Evolutionary conservation across 306 rosid species (phyloP), one percentile per base, ranked within the genome.

Genomic region (Pyrus bretschneideri): DNA sequence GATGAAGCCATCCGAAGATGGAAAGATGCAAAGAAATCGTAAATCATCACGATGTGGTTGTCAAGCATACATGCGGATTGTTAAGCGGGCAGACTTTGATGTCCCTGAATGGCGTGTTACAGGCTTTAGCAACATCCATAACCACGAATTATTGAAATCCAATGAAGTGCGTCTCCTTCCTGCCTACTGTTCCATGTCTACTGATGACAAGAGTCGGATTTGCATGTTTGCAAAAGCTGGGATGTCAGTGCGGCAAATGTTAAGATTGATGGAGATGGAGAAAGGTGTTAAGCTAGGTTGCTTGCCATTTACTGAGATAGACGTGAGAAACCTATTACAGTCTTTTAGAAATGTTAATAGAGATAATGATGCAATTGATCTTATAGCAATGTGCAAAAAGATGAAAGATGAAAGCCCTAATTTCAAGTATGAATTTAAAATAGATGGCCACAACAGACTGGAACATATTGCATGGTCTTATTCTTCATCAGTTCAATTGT

Each of bases 191-290:
- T 81, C 91, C 52, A 87, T 93, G 69, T 86, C 97, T 57, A 80
- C 96, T 0, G 96, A 93, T 77, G 97, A 93, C 85, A 93, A 90
- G 90, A 86, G 93, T 65, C 90, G 90, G 72, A 90, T 93, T 72
- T 93, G 97, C 79, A 85, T 89, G 88, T 93, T 89, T 84, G 97
- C 96, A 45, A 90, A 90, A 80, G 97, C 97, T 67, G 96, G 96
- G 75, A 93, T 93, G 97, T 90, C 97, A 5, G 97, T 88, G 58
- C 85, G 96, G 57, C 97, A 93, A 80, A 93, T 93, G 98, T 67
- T 93, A 74, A 87, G 98, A 83, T 79, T 93, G 77, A 85, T 93
- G 93, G 96, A 93, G 81, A 86, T 93, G 38, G 91, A 93, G 90
- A 93, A 90, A 83, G 98, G 96, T 29, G 35, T 93, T 75, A 93